phyloP scores from a whole-genome alignment of 1,139 yeast species.

The Hyphopichia wangnamkhiaoensis region DNA sequence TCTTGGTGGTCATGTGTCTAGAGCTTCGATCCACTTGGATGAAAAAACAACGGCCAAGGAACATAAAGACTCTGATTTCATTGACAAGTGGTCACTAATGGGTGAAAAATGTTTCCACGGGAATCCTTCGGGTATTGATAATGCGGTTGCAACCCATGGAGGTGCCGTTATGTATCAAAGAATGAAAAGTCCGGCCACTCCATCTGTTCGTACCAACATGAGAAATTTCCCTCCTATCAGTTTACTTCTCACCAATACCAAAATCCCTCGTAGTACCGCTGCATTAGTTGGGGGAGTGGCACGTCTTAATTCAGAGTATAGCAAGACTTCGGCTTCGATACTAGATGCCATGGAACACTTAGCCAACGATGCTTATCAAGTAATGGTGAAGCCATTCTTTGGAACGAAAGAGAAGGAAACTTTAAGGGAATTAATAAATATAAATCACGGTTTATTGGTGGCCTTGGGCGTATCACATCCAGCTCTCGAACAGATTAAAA shows the following conservation, averaged over 20 bases:
- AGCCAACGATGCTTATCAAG: conserved; percentile 66
- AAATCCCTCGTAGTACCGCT: conserved; percentile 85
- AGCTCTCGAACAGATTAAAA: conserved; percentile 69
- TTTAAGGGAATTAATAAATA: conserved; percentile 66
- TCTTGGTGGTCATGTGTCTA: conserved; percentile 55
- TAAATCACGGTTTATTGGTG: conserved; percentile 86
- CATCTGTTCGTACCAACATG: conserved; percentile 65
- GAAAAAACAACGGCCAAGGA: conserved; percentile 37
- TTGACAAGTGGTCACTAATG: conserved; percentile 85
- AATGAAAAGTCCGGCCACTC: conserved; percentile 48
- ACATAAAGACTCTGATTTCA: conserved; percentile 52
- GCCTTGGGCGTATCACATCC: conserved; percentile 94
- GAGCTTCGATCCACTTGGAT: conserved; percentile 27
- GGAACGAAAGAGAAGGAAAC: conserved; percentile 44
- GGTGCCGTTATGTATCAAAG: conserved; percentile 93
- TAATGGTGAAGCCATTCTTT: conserved; percentile 55
- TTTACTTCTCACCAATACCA: conserved; percentile 79
- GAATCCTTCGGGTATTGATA: conserved; percentile 95
- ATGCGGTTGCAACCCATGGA: conserved; percentile 93
- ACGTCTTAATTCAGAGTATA: conserved; percentile 49
- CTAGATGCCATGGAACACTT: conserved; percentile 71
- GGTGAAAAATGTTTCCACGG: conserved; percentile 98
- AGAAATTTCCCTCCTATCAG: conserved; percentile 75
- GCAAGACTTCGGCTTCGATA: conserved; percentile 57
- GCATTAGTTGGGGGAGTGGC: conserved; percentile 79